Evolutionary conservation across 2,329 filamentous ascomycete genomes (phyloP).

Genomic region (Fusarium chaquense): DNA sequence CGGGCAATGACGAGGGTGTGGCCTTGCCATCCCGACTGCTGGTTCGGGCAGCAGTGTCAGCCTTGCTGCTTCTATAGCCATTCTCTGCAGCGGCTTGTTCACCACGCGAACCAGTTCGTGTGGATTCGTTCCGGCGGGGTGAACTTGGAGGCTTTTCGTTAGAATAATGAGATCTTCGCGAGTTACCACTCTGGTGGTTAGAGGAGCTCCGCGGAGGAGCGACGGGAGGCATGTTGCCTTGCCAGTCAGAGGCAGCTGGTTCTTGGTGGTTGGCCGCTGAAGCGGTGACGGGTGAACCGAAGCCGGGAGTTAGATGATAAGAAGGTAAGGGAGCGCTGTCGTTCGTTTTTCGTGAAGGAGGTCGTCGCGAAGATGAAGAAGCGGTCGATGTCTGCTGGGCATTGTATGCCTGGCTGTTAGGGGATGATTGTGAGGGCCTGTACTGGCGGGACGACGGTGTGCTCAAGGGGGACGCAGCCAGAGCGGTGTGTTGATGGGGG

Average conservation of each 20-base stretch:
- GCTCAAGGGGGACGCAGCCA: slow-evolving; percentile 63
- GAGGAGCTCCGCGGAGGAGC: slow-evolving; percentile 87
- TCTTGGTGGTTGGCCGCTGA: slow-evolving; percentile 56
- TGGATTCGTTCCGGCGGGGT: slow-evolving; percentile 56
- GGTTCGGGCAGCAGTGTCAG: slow-evolving; percentile 56
- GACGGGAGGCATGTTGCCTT: slow-evolving; percentile 74
- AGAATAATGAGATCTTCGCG: slow-evolving; percentile 60
- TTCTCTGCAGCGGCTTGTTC: slow-evolving; percentile 50
- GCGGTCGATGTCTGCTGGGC: slow-evolving; percentile 61
- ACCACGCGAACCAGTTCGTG: slow-evolving; percentile 52
- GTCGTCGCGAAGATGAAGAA: slow-evolving; percentile 66
- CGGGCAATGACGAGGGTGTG: slow-evolving; percentile 57
- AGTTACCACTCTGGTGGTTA: slow-evolving; percentile 61
- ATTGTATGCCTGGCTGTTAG: slow-evolving; percentile 69
- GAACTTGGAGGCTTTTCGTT: slow-evolving; percentile 60
- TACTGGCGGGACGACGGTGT: slow-evolving; percentile 65
- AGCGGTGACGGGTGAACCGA: slow-evolving; percentile 62
- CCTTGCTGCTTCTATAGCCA: slow-evolving; percentile 50
- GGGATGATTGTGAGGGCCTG: slow-evolving; percentile 63
- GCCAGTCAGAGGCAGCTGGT: slow-evolving; percentile 62
- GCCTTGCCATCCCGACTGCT: slow-evolving; percentile 57
- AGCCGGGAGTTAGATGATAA: slow-evolving; percentile 56
- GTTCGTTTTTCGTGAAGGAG: slow-evolving; percentile 65
- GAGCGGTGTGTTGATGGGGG: slow-evolving; percentile 66
- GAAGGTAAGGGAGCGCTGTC: slow-evolving; percentile 58